These are phyloP conservation scores for Malus hybrid DNA, from an alignment of 331 rosid species.

Conservation along the genomic window DNA sequence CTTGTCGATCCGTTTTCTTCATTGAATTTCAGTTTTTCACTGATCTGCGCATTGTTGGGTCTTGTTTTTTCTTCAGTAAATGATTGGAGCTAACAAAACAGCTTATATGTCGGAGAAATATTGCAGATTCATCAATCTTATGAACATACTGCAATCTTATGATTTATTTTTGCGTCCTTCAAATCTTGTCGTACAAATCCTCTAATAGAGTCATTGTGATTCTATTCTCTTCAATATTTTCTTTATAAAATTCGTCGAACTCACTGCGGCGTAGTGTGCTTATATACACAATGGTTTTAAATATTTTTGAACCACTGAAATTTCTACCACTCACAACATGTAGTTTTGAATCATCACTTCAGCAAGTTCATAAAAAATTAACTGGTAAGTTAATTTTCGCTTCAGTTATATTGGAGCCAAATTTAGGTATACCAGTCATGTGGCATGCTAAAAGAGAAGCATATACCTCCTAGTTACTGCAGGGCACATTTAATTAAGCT, in stretches of 20 bases:
- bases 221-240: background rate
- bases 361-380: background rate
- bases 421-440: background rate
- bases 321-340: background rate
- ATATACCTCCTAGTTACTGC: background rate
- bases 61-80: background rate
- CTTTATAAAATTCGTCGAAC: background rate
- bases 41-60: background rate
- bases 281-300: background rate
- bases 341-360: background rate
- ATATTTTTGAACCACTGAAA: background rate
- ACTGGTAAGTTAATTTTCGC: background rate
- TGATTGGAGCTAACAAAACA: background rate
- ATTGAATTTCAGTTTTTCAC: background rate
- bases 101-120: background rate
- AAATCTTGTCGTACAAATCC: background rate
- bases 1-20: no score
- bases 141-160: background rate
- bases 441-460: background rate
- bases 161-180: background rate
- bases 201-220: background rate
- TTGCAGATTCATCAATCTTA: background rate
- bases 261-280: background rate
- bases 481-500: background rate
- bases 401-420: background rate